phyloP scores from a whole-genome alignment of 306 rosid genomes.

The Citrullus mucosospermus region DNA sequence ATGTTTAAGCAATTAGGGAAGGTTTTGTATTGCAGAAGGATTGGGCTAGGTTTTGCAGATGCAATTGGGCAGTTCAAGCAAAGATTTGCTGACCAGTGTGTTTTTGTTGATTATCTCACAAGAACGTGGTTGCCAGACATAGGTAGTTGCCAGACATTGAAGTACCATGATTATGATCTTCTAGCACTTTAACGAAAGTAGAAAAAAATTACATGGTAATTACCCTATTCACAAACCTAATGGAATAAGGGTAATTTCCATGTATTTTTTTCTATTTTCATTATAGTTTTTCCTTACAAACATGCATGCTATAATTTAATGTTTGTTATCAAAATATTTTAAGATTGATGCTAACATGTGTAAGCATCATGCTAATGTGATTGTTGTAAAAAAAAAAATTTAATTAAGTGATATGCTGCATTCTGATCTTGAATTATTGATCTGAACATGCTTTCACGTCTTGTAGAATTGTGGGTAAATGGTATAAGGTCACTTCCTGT shows the following conservation, averaged over 20 bases:
- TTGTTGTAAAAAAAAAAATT: neutral
- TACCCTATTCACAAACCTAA: neutral
- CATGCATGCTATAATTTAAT: neutral
- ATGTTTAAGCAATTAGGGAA: conserved; percentile 55
- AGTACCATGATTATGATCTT: neutral
- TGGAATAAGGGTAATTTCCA: neutral
- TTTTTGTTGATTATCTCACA: conserved; percentile 59
- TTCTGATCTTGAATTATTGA: neutral
- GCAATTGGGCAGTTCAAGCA: conserved; percentile 66
- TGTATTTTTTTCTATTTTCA: neutral
- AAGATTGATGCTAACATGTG: neutral
- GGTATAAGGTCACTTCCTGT: conserved; percentile 46
- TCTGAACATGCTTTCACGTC: conserved; percentile 15
- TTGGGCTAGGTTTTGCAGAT: conserved; percentile 41
- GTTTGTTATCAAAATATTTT: neutral
- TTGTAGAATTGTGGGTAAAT: conserved; percentile 53
- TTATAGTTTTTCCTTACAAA: neutral
- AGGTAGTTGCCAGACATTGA: conserved; percentile 31
- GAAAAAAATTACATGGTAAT: no score
- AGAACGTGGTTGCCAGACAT: conserved; percentile 42
- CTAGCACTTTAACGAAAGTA: neutral
- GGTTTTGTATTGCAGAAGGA: conserved; percentile 49
- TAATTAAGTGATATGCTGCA: neutral
- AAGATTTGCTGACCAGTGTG: conserved; percentile 67
- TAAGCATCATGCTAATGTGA: neutral